Evolutionary conservation across 768 basidiomycete species (phyloP), one percentile per base, ranked within the genome.

Genomic region (Pleurotus pulmonarius): DNA sequence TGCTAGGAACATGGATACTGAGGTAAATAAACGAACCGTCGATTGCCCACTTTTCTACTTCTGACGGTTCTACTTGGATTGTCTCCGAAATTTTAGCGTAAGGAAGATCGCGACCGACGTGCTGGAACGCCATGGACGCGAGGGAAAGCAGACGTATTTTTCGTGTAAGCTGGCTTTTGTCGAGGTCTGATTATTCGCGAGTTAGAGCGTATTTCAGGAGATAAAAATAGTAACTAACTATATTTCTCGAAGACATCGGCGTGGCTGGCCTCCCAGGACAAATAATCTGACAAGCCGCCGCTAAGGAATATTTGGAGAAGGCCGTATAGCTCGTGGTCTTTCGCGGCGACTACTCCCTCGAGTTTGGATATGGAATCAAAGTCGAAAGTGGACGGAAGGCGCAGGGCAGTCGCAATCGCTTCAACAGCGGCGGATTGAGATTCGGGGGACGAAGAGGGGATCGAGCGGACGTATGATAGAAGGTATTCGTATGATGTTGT

Each of bases 21-120:
- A 43, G 45, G 58, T 13, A 29, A 29, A 52, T 51, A 16, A 6
- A 53, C 76, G 58, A 64, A 92, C 92, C 86, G 71, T 94, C 90
- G 59, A 94, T 94, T 40, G 86, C 84, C 90, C 91, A 94, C 64
- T 82, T 85, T 68, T 94, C 93, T 25, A 94, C 90, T 58, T 90
- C 76, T 22, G 79, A 73, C 18, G 69, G 58, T 22, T 84, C 79
- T 6, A 92, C 83, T 60, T 90, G 82, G 44, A 94, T 71, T 11
- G 81, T 76, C 25, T 83, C 75, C 1, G 87, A 86, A 38, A 95
- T 83, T 63, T 78, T 80, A 8, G 82, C 67, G 68, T 94, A 94
- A 0, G 86, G 71, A 12, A 95, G 75, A 62, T 86, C 84, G 46
- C 82, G 81, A 7, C 90, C 90, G 34, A 92, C 79, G 64, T 90